Evolutionary conservation across 2,329 filamentous ascomycete species (phyloP).

Genomic region (Aspergillus pseudotamarii): DNA sequence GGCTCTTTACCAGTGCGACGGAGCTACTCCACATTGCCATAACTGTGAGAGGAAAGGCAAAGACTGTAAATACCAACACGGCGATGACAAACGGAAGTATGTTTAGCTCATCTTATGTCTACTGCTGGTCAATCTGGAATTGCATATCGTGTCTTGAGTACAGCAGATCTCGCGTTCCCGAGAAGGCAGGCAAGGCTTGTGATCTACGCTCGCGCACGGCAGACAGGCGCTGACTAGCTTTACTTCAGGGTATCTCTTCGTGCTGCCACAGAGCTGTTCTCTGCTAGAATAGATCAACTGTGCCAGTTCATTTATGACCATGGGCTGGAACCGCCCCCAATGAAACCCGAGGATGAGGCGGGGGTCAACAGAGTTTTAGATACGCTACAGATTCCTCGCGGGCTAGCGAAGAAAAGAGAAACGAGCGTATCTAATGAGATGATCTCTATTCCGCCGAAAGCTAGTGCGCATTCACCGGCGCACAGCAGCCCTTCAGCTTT

Average conservation of each 20-base stretch:
- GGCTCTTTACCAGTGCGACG: slow-evolving; percentile 35
- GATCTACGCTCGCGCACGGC: not conserved
- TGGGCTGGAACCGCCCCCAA: slow-evolving; percentile 42
- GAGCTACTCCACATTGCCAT: slow-evolving; percentile 40
- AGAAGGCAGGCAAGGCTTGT: slow-evolving; percentile 2
- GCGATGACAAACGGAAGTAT: slow-evolving; percentile 45
- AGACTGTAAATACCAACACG: slow-evolving; percentile 43
- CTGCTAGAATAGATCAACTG: slow-evolving; percentile 41
- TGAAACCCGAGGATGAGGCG: slow-evolving; percentile 42
- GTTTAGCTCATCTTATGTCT: slow-evolving; percentile 15
- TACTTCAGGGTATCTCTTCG: slow-evolving; percentile 37
- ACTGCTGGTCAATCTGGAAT: not conserved
- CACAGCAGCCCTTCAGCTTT: slow-evolving; percentile 16
- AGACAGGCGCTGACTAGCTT: slow-evolving; percentile 10
- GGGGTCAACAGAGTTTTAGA: slow-evolving; percentile 43
- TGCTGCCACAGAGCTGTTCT: slow-evolving; percentile 41
- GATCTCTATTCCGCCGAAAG: not conserved
- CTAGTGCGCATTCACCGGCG: slow-evolving; percentile 13
- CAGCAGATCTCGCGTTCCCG: not conserved
- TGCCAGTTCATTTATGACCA: slow-evolving; percentile 46
- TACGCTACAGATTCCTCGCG: slow-evolving; percentile 38
- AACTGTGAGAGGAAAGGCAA: slow-evolving; percentile 44
- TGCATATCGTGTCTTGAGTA: not conserved
- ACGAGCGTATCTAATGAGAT: not conserved
- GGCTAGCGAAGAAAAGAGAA: slow-evolving; percentile 19